phyloP scores from a whole-genome alignment of 768 basidiomycete genomes.

The Boletus reticulatus region DNA sequence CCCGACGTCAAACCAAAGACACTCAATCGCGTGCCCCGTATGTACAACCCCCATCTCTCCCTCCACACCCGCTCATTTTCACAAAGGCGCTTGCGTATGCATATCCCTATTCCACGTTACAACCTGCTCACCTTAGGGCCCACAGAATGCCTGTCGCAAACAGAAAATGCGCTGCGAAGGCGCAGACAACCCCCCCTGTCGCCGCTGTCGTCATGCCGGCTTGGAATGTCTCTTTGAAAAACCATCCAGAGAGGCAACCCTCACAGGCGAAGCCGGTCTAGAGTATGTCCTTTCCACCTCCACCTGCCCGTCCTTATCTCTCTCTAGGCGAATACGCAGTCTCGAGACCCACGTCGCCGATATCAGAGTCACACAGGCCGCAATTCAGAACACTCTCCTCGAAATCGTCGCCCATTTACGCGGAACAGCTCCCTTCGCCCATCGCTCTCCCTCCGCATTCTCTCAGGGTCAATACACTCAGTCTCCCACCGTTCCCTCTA shows the following conservation, averaged over 20 bases:
- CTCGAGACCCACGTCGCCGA: slow-evolving; percentile 86
- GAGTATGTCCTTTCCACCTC: slow-evolving; percentile 55
- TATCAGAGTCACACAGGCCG: slow-evolving; percentile 66
- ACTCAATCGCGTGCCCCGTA: slow-evolving; percentile 85
- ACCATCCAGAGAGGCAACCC: slow-evolving; percentile 80
- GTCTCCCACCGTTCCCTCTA: slow-evolving; percentile 67
- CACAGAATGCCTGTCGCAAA: slow-evolving; percentile 89
- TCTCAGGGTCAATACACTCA: slow-evolving; percentile 50
- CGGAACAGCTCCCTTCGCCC: slow-evolving; percentile 41
- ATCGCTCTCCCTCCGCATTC: slow-evolving; percentile 65
- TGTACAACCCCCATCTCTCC: slow-evolving; percentile 28
- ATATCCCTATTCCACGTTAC: background rate
- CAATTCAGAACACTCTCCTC: slow-evolving; percentile 75
- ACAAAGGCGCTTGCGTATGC: slow-evolving; percentile 77
- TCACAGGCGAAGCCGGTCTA: slow-evolving; percentile 85
- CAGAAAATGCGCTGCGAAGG: slow-evolving; percentile 99
- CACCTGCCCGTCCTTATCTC: slow-evolving; percentile 10
- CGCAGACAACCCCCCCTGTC: slow-evolving; percentile 95
- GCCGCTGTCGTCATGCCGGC: slow-evolving; percentile 85
- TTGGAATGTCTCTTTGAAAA: slow-evolving; percentile 96
- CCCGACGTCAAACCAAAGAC: slow-evolving; percentile 74
- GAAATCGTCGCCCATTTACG: slow-evolving; percentile 82
- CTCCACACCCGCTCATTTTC: slow-evolving; percentile 13
- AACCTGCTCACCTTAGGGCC: slow-evolving; percentile 10
- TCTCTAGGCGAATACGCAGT: slow-evolving; percentile 79